Conservation (phyloP, 139 green algal genomes). For the Gonium pectorale region DNA sequence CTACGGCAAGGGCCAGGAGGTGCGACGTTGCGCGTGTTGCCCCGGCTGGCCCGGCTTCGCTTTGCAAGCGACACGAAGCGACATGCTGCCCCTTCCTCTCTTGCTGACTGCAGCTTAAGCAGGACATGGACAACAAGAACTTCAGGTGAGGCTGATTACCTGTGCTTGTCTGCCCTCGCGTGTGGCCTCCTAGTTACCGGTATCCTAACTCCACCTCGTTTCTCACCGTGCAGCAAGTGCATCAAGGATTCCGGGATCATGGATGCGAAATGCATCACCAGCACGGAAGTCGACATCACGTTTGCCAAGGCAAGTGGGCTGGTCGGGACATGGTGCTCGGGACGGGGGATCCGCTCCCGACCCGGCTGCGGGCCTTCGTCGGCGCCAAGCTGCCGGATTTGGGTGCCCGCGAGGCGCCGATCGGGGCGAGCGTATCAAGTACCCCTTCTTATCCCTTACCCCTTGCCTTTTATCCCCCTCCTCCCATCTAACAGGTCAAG, state of each 20-base stretch:
- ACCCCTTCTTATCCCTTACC: no score
- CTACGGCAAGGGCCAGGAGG: constrained; percentile 32
- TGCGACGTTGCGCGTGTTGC: constrained; percentile 20
- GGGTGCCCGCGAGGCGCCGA: no score
- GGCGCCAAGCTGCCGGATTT: no score
- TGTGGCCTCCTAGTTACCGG: neutral
- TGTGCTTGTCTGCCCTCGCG: neutral
- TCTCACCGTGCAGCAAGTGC: constrained; percentile 31
- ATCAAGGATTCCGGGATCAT: constrained; percentile 24
- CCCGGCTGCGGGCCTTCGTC: no score
- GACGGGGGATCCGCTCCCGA: no score
- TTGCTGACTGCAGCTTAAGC: neutral
- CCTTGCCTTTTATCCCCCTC: no score
- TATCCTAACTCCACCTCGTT: constrained; percentile 24
- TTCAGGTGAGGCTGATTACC: constrained; percentile 5
- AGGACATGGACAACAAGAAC: constrained; percentile 38
- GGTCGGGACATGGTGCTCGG: no score
- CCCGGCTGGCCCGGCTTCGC: no score
- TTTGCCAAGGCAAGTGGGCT: constrained; percentile 64
- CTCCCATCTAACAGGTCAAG: constrained; percentile 78
- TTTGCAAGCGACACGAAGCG: neutral
- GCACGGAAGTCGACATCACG: constrained; percentile 75
- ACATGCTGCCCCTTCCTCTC: neutral
- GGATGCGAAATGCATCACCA: constrained; percentile 31
- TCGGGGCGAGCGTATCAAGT: no score